Evolutionary conservation across 805 yeast species (phyloP), one percentile per base, ranked within the genome.

Genomic region (Candida nonsorbophila): DNA sequence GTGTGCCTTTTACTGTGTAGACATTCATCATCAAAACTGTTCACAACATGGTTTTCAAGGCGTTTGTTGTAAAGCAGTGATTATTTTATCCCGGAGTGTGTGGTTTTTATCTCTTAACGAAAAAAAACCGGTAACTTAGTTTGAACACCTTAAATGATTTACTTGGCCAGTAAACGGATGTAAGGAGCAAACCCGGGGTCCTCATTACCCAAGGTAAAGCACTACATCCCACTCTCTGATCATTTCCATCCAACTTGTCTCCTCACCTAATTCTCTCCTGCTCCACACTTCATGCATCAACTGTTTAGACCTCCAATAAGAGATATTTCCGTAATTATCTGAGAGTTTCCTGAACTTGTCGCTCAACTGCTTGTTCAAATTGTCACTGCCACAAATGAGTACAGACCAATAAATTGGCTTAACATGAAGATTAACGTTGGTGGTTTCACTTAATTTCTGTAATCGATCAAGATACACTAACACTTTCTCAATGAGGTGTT

Each of bases 261-360:
- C 46, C 36, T 49, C 56, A 9, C 61, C 60, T 14, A 45, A 44
- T 4, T 53, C 56, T 23, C 69, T 42, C 15, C 74, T 46, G 20
- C 67, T 56, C 73, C 76, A 71, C 9, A 71, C 59, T 41, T 74
- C 79, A 36, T 58, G 57, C 37, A 73, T 49, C 16, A 73, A 59
- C 42, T 74, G 80, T 39, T 72, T 72, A 1, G 71, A 67, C 20
- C 77, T 52, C 80, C 80, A 74, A 38, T 67, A 68, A 33, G 67
- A 69, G 10, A 44, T 46, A 37, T 24, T 26, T 9, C 15, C 27
- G 16, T 23, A 34, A 10, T 22, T n/a, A 9, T 41, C 45, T 15
- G 40, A 49, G 22, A 55, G 52, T 20, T 51, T 43, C 53, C 66
- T 57, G 4, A 64, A 44, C 14, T 44, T 27, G 58, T 45, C 6